Evolutionary conservation across 768 basidiomycete genomes (phyloP), one percentile per base, ranked within the genome.

Genomic region (Pseudohyphozyma bogoriensis): DNA sequence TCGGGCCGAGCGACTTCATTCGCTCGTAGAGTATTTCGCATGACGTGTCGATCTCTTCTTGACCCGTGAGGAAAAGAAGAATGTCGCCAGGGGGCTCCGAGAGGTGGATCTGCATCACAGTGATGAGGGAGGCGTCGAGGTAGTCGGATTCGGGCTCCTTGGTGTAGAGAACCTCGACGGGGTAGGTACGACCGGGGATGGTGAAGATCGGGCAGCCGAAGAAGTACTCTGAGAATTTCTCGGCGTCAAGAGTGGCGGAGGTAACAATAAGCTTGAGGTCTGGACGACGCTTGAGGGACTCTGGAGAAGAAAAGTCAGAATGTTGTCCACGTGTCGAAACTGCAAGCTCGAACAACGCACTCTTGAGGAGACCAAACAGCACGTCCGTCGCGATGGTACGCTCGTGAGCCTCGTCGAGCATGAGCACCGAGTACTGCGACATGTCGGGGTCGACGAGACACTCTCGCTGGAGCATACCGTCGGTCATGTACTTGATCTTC

Each of bases 401-500:
- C 74, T 99, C 95, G 75, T 99, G 95, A 15, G 95, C 95, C 76
- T 99, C 95, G 72, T 99, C 95, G 73, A 99, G 79, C 87, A 99
- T 99, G 74, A 99, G 78, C 56, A 96, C 89, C 3, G 89, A 89
- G 73, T 99, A 99, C 50, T 83, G 81, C 62, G 84, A 87, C 72
- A 90, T 85, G 62, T 95, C 83, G 8, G 93, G 93, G 71, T 99
- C 95, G 71, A 97, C 87, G 55, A 99, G 78, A 65, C 86, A 89
- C 78, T 99, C 95, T 76, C 95, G 83, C 71, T 96, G 89, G 29
- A 99, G 80, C 90, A 99, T 96, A 77, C 95, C 95, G 72, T 97
- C 95, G 70, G 95, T 99, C 95, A 99, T 96, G 80, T 95, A 99
- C 75, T 97, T 99, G 80, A 99, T 99, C 71, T 87, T 84, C 4